Evolutionary conservation across 2,329 filamentous ascomycete genomes (phyloP).

Genomic region (Zopfia rhizophila): DNA sequence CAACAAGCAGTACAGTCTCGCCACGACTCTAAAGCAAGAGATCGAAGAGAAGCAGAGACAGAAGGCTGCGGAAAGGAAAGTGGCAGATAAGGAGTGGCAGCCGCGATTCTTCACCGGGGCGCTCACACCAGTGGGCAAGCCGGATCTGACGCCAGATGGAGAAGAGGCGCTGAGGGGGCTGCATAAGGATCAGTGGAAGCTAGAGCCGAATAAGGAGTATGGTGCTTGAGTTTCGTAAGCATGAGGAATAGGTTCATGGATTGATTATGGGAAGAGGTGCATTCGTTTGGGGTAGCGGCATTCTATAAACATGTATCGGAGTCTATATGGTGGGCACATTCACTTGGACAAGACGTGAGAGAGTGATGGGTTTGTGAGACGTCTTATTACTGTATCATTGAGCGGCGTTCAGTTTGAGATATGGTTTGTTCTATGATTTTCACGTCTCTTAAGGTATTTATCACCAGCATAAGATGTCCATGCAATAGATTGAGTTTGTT

Average conservation of each 20-base stretch:
- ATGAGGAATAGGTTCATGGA: background rate
- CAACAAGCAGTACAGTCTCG: conserved; percentile 82
- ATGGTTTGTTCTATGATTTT: too few species aligned
- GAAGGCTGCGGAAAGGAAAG: conserved; percentile 83
- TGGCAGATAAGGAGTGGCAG: conserved; percentile 74
- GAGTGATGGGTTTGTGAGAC: too few species aligned
- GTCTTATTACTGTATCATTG: too few species aligned
- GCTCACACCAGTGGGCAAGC: conserved; percentile 69
- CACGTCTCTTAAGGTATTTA: too few species aligned
- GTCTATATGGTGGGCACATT: conserved; percentile 8
- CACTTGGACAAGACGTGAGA: conserved; percentile 9
- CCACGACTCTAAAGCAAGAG: conserved; percentile 88
- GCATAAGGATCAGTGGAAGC: conserved; percentile 61
- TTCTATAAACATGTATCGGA: conserved; percentile 10
- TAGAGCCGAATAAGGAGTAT: conserved; percentile 58
- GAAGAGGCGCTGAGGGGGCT: conserved; percentile 65
- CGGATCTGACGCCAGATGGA: conserved; percentile 72
- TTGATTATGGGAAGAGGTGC: background rate
- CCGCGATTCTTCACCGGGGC: conserved; percentile 85
- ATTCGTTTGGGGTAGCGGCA: conserved; percentile 3
- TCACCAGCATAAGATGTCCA: too few species aligned
- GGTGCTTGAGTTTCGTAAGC: conserved; percentile 44
- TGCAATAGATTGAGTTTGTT: too few species aligned
- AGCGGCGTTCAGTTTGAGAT: too few species aligned
- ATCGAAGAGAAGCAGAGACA: conserved; percentile 90